Percentiles rank a stretch among this genome's conserved stretches.
Conservation (phyloP, 1,284 basidiomycete genomes). For the Microbotryum silenes-acaulis region DNA sequence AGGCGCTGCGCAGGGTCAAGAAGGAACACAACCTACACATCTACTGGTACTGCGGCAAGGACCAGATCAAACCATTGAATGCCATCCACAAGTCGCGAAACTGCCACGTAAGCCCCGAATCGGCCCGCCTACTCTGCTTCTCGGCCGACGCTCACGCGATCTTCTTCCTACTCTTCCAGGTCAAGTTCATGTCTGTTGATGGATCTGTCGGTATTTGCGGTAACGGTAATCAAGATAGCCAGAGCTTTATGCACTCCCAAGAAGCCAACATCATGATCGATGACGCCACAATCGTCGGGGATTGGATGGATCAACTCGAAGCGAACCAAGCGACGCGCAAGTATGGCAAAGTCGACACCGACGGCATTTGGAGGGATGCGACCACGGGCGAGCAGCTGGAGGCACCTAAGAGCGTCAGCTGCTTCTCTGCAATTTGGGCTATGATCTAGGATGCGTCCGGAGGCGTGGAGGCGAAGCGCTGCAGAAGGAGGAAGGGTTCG, state of each 20-base stretch:
- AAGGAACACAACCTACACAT: slow-evolving; percentile 55
- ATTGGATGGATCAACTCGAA: slow-evolving; percentile 58
- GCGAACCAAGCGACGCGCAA: slow-evolving; percentile 63
- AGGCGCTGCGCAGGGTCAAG: slow-evolving; percentile 47
- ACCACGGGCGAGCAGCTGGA: slow-evolving; percentile 36
- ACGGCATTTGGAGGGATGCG: slow-evolving; percentile 61
- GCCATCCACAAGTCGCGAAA: slow-evolving; percentile 66
- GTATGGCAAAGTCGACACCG: slow-evolving; percentile 54
- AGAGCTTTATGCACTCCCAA: slow-evolving; percentile 70
- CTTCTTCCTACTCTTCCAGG: slow-evolving; percentile 28
- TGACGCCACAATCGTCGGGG: slow-evolving; percentile 51
- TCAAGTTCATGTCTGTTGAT: slow-evolving; percentile 68
- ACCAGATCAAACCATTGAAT: slow-evolving; percentile 54
- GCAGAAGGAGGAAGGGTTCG: too few species aligned
- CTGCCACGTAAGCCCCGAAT: slow-evolving; percentile 49
- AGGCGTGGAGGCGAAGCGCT: too few species aligned
- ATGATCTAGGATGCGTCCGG: neutral
- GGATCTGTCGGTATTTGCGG: slow-evolving; percentile 62
- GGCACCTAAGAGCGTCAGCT: slow-evolving; percentile 19
- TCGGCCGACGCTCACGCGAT: slow-evolving; percentile 19
- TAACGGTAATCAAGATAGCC: slow-evolving; percentile 62
- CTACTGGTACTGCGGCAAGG: slow-evolving; percentile 50
- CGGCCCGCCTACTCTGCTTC: neutral
- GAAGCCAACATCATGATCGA: slow-evolving; percentile 73
- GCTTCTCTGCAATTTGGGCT: slow-evolving; percentile 16